These are phyloP conservation scores for Neofusicoccum laricinum DNA, from an alignment of 2,329 filamentous ascomycete species.

Conservation along the genomic window DNA sequence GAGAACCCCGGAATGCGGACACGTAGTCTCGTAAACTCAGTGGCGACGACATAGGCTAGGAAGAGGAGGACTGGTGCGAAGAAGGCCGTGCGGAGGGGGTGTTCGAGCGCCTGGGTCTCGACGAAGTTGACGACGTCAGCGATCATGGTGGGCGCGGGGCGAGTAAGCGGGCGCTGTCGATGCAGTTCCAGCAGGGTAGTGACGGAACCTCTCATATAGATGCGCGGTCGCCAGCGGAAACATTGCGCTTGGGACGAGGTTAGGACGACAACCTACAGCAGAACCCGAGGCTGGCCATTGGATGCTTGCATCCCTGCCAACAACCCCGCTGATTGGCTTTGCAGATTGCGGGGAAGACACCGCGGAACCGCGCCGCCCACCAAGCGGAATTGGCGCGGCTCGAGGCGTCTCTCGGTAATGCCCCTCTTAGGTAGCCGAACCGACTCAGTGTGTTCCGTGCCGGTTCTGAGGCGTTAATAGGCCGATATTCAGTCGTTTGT, in stretches of 20 bases:
- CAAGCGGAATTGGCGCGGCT: background rate
- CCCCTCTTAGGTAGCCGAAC: background rate
- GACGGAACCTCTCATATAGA: background rate
- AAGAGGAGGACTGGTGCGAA: constrained; percentile 29
- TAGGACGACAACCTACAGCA: background rate
- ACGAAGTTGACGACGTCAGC: background rate
- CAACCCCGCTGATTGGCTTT: background rate
- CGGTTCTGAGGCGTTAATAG: background rate
- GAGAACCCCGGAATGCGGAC: constrained; percentile 37
- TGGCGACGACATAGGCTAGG: constrained; percentile 33
- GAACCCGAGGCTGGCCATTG: background rate
- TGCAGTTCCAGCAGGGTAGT: background rate
- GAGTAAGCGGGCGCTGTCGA: background rate
- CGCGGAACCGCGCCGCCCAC: background rate
- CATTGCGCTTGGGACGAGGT: constrained; percentile 2
- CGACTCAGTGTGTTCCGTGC: background rate
- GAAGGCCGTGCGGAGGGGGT: constrained; percentile 27
- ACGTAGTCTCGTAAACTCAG: constrained; percentile 35
- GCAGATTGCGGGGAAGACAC: constrained; percentile 7
- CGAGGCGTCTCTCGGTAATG: background rate
- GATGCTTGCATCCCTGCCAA: background rate
- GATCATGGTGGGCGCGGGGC: constrained; percentile 10
- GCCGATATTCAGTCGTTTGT: no score
- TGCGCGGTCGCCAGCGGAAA: background rate
- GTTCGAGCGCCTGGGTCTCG: constrained; percentile 14